phyloP scores from a whole-genome alignment of 2,329 filamentous ascomycete species.

The Monilinia fructicola region DNA sequence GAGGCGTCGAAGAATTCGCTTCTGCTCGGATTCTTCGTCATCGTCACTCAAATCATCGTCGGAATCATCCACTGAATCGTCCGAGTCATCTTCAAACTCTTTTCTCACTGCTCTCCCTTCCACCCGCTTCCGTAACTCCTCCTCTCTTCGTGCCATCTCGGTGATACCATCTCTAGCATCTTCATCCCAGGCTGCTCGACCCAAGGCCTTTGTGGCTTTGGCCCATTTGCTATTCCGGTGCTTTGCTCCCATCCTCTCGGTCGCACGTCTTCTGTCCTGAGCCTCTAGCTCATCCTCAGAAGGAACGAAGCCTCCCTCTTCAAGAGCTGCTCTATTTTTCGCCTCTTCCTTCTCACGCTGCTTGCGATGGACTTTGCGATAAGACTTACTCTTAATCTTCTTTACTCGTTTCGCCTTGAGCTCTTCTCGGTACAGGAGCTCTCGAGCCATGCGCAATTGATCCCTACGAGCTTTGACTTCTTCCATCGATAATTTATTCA shows the following conservation, averaged over 20 bases:
- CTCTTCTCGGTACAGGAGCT: constrained; percentile 85
- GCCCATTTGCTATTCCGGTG: constrained; percentile 73
- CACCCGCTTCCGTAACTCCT: constrained; percentile 64
- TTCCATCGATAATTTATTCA: constrained; percentile 69
- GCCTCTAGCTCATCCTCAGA: constrained; percentile 64
- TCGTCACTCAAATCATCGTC: constrained; percentile 55
- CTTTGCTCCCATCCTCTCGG: constrained; percentile 68
- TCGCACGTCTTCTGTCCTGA: constrained; percentile 62
- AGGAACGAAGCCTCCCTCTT: constrained; percentile 58
- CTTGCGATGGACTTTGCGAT: constrained; percentile 86
- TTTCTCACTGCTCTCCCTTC: constrained; percentile 58
- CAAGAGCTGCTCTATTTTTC: constrained; percentile 56
- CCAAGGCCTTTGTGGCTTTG: constrained; percentile 64
- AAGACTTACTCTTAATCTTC: constrained; percentile 98
- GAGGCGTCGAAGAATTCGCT: constrained; percentile 51
- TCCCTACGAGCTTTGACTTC: constrained; percentile 71
- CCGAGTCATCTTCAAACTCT: constrained; percentile 47
- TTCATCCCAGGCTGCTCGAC: constrained; percentile 67
- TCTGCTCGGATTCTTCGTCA: constrained; percentile 50
- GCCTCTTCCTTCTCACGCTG: constrained; percentile 62
- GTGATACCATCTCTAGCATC: constrained; percentile 63
- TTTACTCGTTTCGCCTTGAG: constrained; percentile 89
- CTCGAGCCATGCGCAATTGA: constrained; percentile 75
- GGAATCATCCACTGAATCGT: constrained; percentile 56
- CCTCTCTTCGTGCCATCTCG: constrained; percentile 65